These are phyloP conservation scores for Mycena alexandri DNA, from an alignment of 768 basidiomycete genomes.

Conservation along the genomic window DNA sequence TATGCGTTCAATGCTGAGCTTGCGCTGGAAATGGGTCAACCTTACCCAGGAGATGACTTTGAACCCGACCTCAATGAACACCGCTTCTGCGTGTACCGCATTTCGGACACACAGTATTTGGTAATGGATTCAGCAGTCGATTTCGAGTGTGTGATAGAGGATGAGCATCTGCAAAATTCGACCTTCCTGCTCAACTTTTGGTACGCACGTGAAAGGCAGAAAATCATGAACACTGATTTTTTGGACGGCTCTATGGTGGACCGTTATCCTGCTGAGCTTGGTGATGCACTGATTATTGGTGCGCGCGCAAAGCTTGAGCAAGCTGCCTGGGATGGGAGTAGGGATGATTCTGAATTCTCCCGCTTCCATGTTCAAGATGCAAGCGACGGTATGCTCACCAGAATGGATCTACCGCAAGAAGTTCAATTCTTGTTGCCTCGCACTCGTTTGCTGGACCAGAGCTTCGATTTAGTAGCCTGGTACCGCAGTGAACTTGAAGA, in stretches of 20 bases:
- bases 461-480: neutral
- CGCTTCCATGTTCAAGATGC: neutral
- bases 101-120: slow-evolving; percentile 9
- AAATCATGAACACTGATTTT: neutral
- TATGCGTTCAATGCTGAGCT: too few relatives aligned
- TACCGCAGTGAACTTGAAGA: neutral
- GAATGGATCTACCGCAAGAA: neutral
- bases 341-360: neutral
- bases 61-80: neutral
- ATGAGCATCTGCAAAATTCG: neutral
- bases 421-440: neutral
- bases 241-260: neutral
- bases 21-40: too few relatives aligned
- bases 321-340: neutral
- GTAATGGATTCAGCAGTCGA: neutral
- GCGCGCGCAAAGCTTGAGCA: neutral
- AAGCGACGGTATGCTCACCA: neutral
- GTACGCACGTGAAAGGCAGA: neutral
- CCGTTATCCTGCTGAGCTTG: neutral
- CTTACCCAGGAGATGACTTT: too few relatives aligned
- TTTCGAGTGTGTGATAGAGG: neutral
- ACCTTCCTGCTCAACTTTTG: neutral
- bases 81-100: neutral
- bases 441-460: neutral
- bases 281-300: slow-evolving; percentile 1